Evolutionary conservation across 257 asterid species (phyloP).

Genomic region (Solanum arcanum): DNA sequence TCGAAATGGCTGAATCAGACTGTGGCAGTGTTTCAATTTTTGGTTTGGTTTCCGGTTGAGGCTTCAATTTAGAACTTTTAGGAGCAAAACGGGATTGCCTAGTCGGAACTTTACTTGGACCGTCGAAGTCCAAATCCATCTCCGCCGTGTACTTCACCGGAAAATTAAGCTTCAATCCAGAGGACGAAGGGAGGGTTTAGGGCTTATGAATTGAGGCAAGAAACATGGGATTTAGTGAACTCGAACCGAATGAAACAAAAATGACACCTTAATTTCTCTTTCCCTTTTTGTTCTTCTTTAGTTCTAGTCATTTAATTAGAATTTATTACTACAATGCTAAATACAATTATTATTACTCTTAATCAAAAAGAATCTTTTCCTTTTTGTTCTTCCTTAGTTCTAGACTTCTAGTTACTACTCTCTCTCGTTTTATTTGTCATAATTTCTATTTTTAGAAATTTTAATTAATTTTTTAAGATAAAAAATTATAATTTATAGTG

Average conservation of each 20-base stretch:
- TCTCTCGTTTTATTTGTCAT: no score
- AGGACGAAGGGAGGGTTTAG: background rate
- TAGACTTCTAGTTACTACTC: no score
- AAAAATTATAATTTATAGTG: no score
- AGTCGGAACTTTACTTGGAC: slow-evolving; percentile 13
- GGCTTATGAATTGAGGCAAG: background rate
- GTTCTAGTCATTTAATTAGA: no score
- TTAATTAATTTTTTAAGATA: no score
- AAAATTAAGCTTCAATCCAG: background rate
- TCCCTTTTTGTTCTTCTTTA: background rate
- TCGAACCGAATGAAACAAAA: background rate
- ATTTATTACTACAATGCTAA: no score
- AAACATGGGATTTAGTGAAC: background rate
- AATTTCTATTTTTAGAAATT: accelerated
- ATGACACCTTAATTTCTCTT: background rate
- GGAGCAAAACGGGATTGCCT: slow-evolving; percentile 56
- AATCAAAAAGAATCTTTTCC: no score
- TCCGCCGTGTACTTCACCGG: slow-evolving; percentile 26
- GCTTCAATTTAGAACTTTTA: slow-evolving; percentile 40
- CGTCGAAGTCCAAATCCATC: slow-evolving; percentile 45
- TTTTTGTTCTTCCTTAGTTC: no score
- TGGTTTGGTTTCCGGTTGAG: slow-evolving; percentile 23
- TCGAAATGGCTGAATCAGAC: slow-evolving; percentile 4
- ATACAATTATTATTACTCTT: no score
- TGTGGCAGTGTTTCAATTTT: background rate